These are phyloP conservation scores for Lavandula angustifolia DNA, from an alignment of 257 asterid genomes.

Conservation along the genomic window DNA sequence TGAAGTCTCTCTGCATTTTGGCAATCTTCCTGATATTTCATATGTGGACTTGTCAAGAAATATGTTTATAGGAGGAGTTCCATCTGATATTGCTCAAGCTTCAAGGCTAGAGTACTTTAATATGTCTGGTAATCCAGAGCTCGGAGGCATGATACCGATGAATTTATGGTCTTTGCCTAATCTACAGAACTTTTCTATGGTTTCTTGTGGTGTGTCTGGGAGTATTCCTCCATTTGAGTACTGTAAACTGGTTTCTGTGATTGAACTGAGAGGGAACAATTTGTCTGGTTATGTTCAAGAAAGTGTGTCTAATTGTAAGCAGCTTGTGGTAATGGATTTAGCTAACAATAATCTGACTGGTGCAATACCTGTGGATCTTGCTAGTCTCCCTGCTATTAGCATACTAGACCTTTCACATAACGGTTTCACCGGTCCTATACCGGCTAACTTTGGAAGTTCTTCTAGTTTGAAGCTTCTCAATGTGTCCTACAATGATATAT, in stretches of 20 bases:
- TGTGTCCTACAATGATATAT: slow-evolving; percentile 79
- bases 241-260: slow-evolving; percentile 58
- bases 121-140: slow-evolving; percentile 71
- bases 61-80: slow-evolving; percentile 67
- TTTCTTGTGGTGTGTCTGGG: slow-evolving; percentile 72
- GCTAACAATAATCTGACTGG: slow-evolving; percentile 74
- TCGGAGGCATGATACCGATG: slow-evolving; percentile 66
- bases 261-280: slow-evolving; percentile 72
- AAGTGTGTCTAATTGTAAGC: slow-evolving; percentile 63
- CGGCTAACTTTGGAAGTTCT: slow-evolving; percentile 50
- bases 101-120: slow-evolving; percentile 65
- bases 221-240: slow-evolving; percentile 60
- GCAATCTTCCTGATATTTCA: slow-evolving; percentile 47
- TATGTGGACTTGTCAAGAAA: slow-evolving; percentile 88
- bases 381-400: slow-evolving; percentile 55
- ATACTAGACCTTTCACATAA: slow-evolving; percentile 66
- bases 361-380: slow-evolving; percentile 58
- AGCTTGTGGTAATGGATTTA: slow-evolving; percentile 60
- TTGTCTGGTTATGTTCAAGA: slow-evolving; percentile 67
- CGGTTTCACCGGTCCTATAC: slow-evolving; percentile 61
- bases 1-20: slow-evolving; percentile 60
- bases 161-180: slow-evolving; percentile 59
- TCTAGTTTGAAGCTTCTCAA: slow-evolving; percentile 62
- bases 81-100: slow-evolving; percentile 51
- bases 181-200: slow-evolving; percentile 78